A percentile compares a stretch with the other conserved stretches of the same genome.
Evolutionary conservation across 345 rosid species (phyloP).

Genomic region (Lumnitzera littorea): DNA sequence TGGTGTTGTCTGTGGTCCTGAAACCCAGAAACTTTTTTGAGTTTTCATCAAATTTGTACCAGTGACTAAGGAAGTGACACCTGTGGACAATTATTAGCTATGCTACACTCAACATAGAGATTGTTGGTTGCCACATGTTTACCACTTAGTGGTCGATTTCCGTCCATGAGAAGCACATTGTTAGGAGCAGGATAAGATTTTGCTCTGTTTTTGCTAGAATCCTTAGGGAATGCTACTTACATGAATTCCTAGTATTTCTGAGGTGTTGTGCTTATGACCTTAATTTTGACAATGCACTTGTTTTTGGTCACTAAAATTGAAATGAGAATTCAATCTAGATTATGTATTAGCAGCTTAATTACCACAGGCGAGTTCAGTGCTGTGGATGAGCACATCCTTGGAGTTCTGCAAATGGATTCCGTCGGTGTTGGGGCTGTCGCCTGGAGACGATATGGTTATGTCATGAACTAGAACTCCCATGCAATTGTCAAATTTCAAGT

Average conservation of each 20-base stretch:
- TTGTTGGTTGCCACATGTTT: constrained; percentile 14
- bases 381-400: constrained; percentile 69
- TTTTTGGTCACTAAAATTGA: constrained; percentile 1
- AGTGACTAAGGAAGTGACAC: too few relatives aligned
- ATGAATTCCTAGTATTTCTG: constrained; percentile 2
- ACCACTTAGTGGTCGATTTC: constrained; percentile 14
- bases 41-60: not conserved
- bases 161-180: constrained; percentile 6
- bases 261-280: constrained; percentile 6
- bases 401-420: constrained; percentile 93
- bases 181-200: constrained; percentile 23
- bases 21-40: constrained; percentile 14
- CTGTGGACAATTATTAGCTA: constrained; percentile 6
- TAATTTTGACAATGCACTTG: constrained; percentile 4
- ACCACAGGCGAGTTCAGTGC: constrained; percentile 77
- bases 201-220: constrained; percentile 15
- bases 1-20: constrained; percentile 17
- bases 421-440: constrained; percentile 95
- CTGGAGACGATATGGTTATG: constrained; percentile 58
- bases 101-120: not conserved
- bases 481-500: constrained; percentile 94
- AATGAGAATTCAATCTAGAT: constrained; percentile 8
- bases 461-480: constrained; percentile 76
- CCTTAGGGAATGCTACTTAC: constrained; percentile 8
- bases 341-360: constrained; percentile 6